A percentile compares a stretch with the other conserved stretches of the same genome.
phyloP scores from a whole-genome alignment of 2,329 filamentous ascomycete genomes.

The Byssochlamys sp. region DNA sequence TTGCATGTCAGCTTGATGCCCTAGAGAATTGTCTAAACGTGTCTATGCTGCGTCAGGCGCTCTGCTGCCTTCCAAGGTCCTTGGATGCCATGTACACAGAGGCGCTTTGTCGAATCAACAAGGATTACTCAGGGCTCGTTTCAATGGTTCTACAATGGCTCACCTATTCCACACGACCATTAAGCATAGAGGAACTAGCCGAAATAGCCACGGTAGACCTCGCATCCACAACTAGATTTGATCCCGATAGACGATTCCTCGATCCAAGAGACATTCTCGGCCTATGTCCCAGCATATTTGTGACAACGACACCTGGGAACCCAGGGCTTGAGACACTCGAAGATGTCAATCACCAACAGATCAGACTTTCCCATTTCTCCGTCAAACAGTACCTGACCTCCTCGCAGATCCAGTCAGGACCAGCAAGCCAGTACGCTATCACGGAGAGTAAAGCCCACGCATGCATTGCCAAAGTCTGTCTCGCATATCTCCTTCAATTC shows the following conservation, averaged over 20 bases:
- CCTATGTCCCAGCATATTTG: conserved; percentile 10
- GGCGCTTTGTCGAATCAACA: conserved; percentile 16
- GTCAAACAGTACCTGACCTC: conserved; percentile 4
- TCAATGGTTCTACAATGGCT: conserved; percentile 18
- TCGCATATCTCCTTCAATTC: conserved; percentile 14
- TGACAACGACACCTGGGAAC: background rate
- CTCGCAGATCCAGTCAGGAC: background rate
- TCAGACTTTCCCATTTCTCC: conserved; percentile 12
- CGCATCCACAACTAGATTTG: conserved; percentile 10
- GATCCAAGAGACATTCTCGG: conserved; percentile 10
- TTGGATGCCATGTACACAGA: conserved; percentile 15
- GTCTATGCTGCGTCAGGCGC: conserved; percentile 4
- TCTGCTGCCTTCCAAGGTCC: conserved; percentile 9
- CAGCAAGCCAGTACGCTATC: background rate
- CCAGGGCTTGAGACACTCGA: background rate
- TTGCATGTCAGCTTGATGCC: conserved; percentile 12
- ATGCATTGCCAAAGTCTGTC: conserved; percentile 12
- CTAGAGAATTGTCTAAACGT: conserved; percentile 8
- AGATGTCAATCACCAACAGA: background rate
- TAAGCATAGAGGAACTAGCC: conserved; percentile 17
- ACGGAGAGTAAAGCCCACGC: background rate
- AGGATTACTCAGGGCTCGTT: conserved; percentile 9
- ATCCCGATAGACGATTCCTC: conserved; percentile 16
- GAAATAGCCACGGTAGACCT: conserved; percentile 20
- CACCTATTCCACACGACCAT: conserved; percentile 14